A percentile compares a stretch with the other conserved stretches of the same genome.
Conservation (phyloP, 345 rosid genomes). For the Aquilaria malaccensis region DNA sequence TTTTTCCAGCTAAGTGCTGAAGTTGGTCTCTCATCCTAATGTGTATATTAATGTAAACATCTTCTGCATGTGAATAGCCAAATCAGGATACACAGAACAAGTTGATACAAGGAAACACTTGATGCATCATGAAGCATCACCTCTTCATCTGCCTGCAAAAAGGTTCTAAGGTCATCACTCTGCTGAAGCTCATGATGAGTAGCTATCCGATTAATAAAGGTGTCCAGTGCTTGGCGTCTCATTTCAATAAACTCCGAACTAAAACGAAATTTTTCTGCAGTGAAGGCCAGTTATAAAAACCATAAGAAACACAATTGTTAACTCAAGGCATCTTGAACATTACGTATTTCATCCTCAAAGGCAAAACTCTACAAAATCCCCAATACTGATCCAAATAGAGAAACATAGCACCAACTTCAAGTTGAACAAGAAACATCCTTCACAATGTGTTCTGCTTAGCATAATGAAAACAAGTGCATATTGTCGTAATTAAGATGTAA, state of each 20-base stretch:
- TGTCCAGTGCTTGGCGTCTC: conserved; percentile 87
- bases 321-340: not conserved
- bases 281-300: not conserved
- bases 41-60: too few species aligned
- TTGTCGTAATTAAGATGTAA: too few species aligned
- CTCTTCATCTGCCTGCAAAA: conserved; percentile 98
- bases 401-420: too few species aligned
- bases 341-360: too few species aligned
- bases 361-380: too few species aligned
- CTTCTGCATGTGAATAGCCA: too few species aligned
- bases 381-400: too few species aligned
- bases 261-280: conserved; percentile 91
- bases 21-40: too few species aligned
- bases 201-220: conserved; percentile 88
- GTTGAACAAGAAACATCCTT: too few species aligned
- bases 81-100: not conserved
- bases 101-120: not conserved
- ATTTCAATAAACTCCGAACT: conserved; percentile 97
- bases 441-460: too few species aligned
- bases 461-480: too few species aligned
- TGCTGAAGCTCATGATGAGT: conserved; percentile 79
- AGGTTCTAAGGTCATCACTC: conserved; percentile 91
- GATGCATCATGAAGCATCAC: conserved; percentile 24
- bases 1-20: too few species aligned
- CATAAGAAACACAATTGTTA: not conserved